These are phyloP conservation scores for Cladosporium cucumerinum DNA, from an alignment of 2,329 filamentous ascomycete genomes.

Conservation along the genomic window DNA sequence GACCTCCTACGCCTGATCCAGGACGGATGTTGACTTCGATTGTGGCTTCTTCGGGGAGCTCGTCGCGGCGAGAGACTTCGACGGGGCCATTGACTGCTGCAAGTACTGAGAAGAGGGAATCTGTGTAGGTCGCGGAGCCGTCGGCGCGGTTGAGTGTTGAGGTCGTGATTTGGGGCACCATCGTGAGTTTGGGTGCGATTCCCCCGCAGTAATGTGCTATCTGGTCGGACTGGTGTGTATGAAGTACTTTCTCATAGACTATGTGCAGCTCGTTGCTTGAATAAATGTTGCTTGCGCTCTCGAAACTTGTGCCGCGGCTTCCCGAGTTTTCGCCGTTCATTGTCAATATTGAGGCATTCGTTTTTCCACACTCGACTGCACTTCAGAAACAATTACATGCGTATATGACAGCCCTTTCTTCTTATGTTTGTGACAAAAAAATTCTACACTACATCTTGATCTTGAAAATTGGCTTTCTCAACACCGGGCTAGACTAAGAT, in stretches of 20 bases:
- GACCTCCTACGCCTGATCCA: constrained; percentile 70
- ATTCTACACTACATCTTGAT: not conserved
- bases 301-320: not conserved
- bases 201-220: not conserved
- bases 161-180: constrained; percentile 31
- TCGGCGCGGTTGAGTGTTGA: constrained; percentile 64
- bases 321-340: not conserved
- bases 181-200: not conserved
- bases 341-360: not conserved
- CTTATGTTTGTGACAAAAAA: not conserved
- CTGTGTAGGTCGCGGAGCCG: constrained; percentile 74
- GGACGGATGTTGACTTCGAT: constrained; percentile 89
- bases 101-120: constrained; percentile 74
- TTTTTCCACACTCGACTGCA: not conserved
- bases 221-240: not conserved
- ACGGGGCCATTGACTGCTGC: constrained; percentile 89
- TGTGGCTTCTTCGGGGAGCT: constrained; percentile 85
- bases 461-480: not conserved
- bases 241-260: not conserved
- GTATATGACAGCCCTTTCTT: not conserved
- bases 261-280: not conserved
- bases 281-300: constrained; percentile 1
- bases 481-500: not conserved
- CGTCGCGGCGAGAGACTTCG: constrained; percentile 83
- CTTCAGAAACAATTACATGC: not conserved